Conservation (phyloP, 2,329 filamentous ascomycete species). For the Colletotrichum sp. region DNA sequence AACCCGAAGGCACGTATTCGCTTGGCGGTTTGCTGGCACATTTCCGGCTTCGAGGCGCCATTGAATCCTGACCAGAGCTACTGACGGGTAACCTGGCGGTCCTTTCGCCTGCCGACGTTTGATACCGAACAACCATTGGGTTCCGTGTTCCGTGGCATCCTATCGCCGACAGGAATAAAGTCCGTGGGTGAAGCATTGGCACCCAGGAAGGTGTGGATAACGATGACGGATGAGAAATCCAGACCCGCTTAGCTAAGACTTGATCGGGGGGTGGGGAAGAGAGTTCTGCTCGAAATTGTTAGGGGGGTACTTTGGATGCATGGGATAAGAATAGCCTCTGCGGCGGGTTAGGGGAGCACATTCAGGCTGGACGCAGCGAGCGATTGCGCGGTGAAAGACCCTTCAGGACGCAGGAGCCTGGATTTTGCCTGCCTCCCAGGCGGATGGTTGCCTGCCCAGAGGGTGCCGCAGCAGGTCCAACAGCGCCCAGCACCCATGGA, state of each 20-base stretch:
- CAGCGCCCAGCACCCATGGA: not conserved
- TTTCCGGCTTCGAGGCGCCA: not conserved
- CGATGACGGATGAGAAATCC: constrained; percentile 15
- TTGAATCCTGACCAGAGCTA: not conserved
- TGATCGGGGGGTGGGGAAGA: not conserved
- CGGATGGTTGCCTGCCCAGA: not conserved
- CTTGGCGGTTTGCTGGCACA: not conserved
- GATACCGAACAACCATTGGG: not conserved
- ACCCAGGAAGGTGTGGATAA: not conserved
- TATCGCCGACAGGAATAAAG: not conserved
- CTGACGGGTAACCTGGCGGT: not conserved
- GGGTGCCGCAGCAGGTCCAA: not conserved
- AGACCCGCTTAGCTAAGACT: constrained; percentile 9
- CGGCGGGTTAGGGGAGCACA: not conserved
- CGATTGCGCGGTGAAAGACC: not conserved
- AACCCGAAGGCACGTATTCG: not conserved
- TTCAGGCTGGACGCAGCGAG: not conserved
- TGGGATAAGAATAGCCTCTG: not conserved
- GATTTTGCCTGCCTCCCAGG: not conserved
- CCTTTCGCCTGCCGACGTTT: not conserved
- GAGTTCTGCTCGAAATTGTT: constrained; percentile 6
- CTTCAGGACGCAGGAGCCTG: not conserved
- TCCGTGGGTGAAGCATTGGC: not conserved
- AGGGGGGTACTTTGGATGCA: not conserved
- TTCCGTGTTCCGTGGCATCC: not conserved